These are phyloP conservation scores for Boletus tylopilopsis DNA, from an alignment of 768 basidiomycete genomes.

Conservation along the genomic window DNA sequence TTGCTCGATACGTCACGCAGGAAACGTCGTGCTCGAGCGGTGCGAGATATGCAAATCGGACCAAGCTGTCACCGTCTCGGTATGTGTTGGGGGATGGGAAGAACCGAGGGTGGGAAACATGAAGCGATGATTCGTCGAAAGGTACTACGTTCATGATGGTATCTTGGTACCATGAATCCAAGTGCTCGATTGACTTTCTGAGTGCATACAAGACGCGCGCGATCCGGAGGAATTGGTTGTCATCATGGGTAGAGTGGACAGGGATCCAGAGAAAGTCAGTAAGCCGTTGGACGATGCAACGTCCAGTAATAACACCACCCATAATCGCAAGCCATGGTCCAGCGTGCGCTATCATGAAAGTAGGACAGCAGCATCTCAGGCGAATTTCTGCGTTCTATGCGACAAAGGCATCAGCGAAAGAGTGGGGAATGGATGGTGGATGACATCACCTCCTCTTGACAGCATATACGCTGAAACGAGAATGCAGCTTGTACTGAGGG, in stretches of 20 bases:
- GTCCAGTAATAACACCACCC: constrained; percentile 28
- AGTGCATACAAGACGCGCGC: no score
- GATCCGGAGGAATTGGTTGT: no score
- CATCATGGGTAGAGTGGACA: no score
- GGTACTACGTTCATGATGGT: no score
- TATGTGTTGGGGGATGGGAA: constrained; percentile 18
- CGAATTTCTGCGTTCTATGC: constrained; percentile 8
- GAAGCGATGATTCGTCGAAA: no score
- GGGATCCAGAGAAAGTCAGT: no score
- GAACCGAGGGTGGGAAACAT: constrained; percentile 13
- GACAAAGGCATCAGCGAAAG: neutral
- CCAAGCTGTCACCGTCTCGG: neutral
- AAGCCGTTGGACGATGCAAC: constrained; percentile 31
- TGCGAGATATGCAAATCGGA: constrained; percentile 18
- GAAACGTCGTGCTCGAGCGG: constrained; percentile 15
- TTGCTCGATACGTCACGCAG: constrained; percentile 26
- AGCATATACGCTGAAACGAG: constrained; percentile 16
- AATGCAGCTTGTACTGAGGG: constrained; percentile 28
- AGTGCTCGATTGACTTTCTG: no score
- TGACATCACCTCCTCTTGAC: constrained; percentile 4
- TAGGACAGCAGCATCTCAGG: constrained; percentile 25
- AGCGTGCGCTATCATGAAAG: constrained; percentile 20
- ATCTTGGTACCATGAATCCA: no score
- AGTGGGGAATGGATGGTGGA: no score
- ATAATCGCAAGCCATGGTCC: constrained; percentile 31